Evolutionary conservation across 768 basidiomycete genomes (phyloP).

Genomic region (Tylopilus rubrobrunneus): DNA sequence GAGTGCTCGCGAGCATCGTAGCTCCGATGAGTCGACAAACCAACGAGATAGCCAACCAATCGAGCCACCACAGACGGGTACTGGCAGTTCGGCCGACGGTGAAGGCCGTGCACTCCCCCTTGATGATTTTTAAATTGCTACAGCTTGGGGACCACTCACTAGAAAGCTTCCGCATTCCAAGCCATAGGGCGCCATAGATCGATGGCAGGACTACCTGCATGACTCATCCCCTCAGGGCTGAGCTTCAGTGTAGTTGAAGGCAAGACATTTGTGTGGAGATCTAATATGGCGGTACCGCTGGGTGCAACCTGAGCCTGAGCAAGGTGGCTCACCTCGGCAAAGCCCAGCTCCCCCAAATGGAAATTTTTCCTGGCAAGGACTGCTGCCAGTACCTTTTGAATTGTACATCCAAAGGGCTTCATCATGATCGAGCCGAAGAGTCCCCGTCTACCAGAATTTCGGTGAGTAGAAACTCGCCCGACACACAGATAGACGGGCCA

Average conservation of each 20-base stretch:
- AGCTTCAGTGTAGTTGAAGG: too few relatives aligned
- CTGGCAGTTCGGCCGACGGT: background rate
- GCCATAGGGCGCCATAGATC: background rate
- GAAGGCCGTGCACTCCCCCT: too few relatives aligned
- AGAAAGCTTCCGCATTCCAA: background rate
- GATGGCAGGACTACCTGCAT: background rate
- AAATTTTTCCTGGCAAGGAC: background rate
- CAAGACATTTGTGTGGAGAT: too few relatives aligned
- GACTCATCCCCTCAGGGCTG: background rate
- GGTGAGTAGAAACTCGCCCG: background rate
- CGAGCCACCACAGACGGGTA: background rate
- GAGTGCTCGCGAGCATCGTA: background rate
- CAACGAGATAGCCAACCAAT: background rate
- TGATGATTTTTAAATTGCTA: background rate
- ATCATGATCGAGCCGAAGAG: background rate
- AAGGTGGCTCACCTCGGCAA: too few relatives aligned
- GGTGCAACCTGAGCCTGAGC: background rate
- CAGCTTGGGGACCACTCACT: background rate
- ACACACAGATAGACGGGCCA: background rate
- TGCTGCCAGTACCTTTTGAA: background rate
- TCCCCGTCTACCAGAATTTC: background rate
- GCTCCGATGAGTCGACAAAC: background rate
- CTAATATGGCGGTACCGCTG: too few relatives aligned
- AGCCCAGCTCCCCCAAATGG: background rate
- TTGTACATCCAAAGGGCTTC: background rate